Base-by-base conservation (phyloP, 805 yeast species). In the Candida fluviatilis region DNA sequence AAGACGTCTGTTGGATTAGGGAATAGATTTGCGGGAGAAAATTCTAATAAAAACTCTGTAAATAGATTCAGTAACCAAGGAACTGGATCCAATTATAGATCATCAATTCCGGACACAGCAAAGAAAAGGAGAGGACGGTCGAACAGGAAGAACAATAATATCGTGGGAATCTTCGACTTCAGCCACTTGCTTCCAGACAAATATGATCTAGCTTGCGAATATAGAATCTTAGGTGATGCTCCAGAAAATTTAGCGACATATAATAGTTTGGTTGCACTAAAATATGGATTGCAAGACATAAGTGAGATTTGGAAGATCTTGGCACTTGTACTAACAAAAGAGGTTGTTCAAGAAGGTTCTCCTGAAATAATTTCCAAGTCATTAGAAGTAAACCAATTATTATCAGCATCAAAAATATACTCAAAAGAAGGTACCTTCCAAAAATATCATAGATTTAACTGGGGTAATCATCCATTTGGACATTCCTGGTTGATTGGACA, bases 401-500 rank as follows among this genome's bases (percentile, higher is more conserved):
- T 28, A 13, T 12, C 34, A 10, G 27, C 14, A 5, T 27, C 28
- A 11, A 18, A 28, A 5, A 15, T 25, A 12, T 8, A 15, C 10
- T 5, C 34, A 8, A 23, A 19, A 21, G 29, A 8, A 10, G 18
- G 11, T 33, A 13, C 14, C 4, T 18, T 18, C 3, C 18, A 18
- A 15, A 23, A 21, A 19, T 10, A 31, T 15, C 15, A 14, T 28
- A 17, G 58, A 50, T 75, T 77, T 43, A 75, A 72, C 40, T 90
- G 96, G 96, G 91, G 91, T 0, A 61, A 74, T 4, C 95, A 86
- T 55, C 90, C 89, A 0, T 75, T 82, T 55, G 95, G 95, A 1
- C 71, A 79, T 28, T 48, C 69, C 10, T 77, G 87, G 84, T 62
- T 87, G 16, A 69, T 87, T 0, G 69, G 69, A 18, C 76, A 78